phyloP scores from a whole-genome alignment of 305 asterid species.

The Fraxinus xanthoxyloides region DNA sequence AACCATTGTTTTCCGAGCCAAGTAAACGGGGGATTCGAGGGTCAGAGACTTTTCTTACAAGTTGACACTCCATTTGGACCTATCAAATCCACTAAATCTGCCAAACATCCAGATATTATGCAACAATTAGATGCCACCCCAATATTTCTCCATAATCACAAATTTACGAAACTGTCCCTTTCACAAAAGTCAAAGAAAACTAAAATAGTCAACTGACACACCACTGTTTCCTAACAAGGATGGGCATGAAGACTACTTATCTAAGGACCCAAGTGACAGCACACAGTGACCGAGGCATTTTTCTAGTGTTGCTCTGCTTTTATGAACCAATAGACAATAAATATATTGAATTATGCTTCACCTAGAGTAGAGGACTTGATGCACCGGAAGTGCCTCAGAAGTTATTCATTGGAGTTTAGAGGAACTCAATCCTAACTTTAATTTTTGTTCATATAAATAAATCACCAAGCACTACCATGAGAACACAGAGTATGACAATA shows the following conservation, averaged over 20 bases:
- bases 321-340: background rate
- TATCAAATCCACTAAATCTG: background rate
- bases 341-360: background rate
- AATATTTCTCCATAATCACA: background rate
- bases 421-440: background rate
- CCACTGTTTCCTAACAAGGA: slow-evolving; percentile 6
- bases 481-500: background rate
- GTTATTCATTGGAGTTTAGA: background rate
- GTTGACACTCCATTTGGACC: background rate
- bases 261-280: background rate
- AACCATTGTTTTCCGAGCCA: background rate
- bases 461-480: background rate
- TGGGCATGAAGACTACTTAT: background rate
- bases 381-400: background rate
- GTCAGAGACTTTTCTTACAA: background rate
- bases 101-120: slow-evolving; percentile 1
- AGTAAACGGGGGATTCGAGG: background rate
- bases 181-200: background rate
- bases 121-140: background rate
- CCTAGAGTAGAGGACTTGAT: background rate
- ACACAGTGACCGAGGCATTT: slow-evolving; percentile 1
- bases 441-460: background rate
- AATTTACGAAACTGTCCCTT: background rate
- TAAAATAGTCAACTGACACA: background rate
- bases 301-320: slow-evolving; percentile 8